Percentiles rank a stretch among this genome's conserved stretches.
phyloP scores from a whole-genome alignment of 1,284 basidiomycete genomes.

The Agaricales sp. region DNA sequence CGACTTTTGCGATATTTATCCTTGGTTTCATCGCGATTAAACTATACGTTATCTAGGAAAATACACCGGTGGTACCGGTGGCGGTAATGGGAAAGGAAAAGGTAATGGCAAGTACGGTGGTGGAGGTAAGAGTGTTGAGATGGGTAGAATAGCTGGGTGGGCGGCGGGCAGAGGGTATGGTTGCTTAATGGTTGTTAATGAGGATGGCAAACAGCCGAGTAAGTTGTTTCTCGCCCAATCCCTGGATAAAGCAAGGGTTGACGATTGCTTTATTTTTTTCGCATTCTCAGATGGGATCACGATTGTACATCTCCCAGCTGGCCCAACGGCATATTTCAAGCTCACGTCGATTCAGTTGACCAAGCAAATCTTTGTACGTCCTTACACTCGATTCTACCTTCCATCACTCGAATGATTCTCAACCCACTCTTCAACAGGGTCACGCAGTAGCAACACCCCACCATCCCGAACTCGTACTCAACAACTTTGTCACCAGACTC shows the following conservation, averaged over 20 bases:
- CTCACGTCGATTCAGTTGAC: conserved; percentile 84
- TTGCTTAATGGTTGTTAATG: conserved; percentile 89
- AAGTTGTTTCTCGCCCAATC: conserved; percentile 22
- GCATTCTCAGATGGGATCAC: conserved; percentile 74
- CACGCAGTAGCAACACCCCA: conserved; percentile 91
- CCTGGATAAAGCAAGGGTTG: conserved; percentile 8
- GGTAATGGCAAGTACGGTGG: too few relatives aligned
- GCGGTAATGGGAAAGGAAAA: too few relatives aligned
- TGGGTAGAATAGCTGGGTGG: conserved; percentile 92
- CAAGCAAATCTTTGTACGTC: conserved; percentile 69
- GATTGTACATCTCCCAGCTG: conserved; percentile 81
- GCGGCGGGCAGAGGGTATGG: conserved; percentile 82
- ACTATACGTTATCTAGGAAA: too few relatives aligned
- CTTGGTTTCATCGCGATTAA: too few relatives aligned
- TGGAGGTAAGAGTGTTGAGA: conserved; percentile 88
- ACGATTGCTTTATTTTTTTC: conserved; percentile 9
- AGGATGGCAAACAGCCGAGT: conserved; percentile 91
- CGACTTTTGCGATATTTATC: too few relatives aligned
- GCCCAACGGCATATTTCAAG: conserved; percentile 96
- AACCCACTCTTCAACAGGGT: conserved; percentile 40
- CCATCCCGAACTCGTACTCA: conserved; percentile 92
- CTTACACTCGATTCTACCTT: background rate
- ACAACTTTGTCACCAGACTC: conserved; percentile 90
- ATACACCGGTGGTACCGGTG: too few relatives aligned
- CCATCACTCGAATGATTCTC: background rate